These are phyloP conservation scores for Gyromitra esculenta DNA, from an alignment of 2,329 filamentous ascomycete species.

Conservation along the genomic window DNA sequence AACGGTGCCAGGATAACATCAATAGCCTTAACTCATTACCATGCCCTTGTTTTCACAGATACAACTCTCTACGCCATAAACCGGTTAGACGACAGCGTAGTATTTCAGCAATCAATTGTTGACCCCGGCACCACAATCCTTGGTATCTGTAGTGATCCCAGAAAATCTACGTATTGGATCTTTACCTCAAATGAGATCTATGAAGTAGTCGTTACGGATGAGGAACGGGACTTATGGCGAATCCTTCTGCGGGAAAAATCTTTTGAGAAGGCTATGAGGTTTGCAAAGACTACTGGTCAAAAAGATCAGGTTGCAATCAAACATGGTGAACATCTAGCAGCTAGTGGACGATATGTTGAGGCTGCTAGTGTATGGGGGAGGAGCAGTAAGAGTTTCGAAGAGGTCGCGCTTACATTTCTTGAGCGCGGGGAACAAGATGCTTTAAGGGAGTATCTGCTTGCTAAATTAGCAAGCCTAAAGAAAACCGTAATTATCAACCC, in stretches of 20 bases:
- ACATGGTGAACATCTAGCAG: conserved; percentile 86
- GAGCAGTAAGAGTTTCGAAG: conserved; percentile 96
- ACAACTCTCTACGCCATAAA: conserved; percentile 86
- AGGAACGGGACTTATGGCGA: conserved; percentile 93
- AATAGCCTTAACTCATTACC: conserved; percentile 90
- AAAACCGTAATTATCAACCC: conserved; percentile 66
- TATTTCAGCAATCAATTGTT: conserved; percentile 88
- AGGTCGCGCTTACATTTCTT: conserved; percentile 90
- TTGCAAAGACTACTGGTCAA: conserved; percentile 77
- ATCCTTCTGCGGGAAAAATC: conserved; percentile 87
- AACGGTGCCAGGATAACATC: conserved; percentile 70
- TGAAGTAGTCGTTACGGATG: conserved; percentile 88
- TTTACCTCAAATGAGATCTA: conserved; percentile 92
- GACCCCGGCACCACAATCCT: conserved; percentile 80
- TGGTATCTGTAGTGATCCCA: conserved; percentile 86
- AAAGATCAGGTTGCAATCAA: conserved; percentile 91
- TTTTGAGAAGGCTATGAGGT: conserved; percentile 86
- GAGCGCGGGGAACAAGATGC: conserved; percentile 91
- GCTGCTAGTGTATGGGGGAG: conserved; percentile 91
- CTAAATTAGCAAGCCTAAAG: conserved; percentile 82
- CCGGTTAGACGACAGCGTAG: conserved; percentile 81
- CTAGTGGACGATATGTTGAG: conserved; percentile 82
- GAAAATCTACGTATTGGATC: conserved; percentile 97
- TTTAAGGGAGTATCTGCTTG: conserved; percentile 84
- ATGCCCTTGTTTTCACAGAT: conserved; percentile 84